phyloP scores from a whole-genome alignment of 2,329 filamentous ascomycete genomes.

The Diaporthe longicolla region DNA sequence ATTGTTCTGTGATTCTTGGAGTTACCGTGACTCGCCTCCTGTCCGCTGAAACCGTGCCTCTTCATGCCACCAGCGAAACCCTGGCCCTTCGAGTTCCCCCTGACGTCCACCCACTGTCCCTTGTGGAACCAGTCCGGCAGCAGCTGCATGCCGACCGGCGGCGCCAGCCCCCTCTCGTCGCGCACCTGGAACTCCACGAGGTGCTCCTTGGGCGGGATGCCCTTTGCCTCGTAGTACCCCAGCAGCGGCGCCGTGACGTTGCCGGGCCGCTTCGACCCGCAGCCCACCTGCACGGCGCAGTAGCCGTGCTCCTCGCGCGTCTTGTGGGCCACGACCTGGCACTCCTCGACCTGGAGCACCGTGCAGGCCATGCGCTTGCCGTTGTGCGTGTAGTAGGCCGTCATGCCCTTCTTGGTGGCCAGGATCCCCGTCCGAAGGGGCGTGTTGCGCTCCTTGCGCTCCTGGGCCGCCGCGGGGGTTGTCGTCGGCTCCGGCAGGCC shows the following conservation, averaged over 20 bases:
- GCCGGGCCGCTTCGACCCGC: constrained; percentile 78
- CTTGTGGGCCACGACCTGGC: constrained; percentile 91
- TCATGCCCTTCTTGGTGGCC: constrained; percentile 96
- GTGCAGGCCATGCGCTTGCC: constrained; percentile 88
- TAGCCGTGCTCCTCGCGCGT: constrained; percentile 87
- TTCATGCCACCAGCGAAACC: constrained; percentile 99
- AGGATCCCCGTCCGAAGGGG: constrained; percentile 84
- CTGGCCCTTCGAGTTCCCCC: constrained; percentile 85
- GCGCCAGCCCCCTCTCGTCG: constrained; percentile 74
- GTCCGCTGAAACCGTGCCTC: constrained; percentile 89
- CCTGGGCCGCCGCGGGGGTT: constrained; percentile 72
- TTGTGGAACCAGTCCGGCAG: constrained; percentile 91
- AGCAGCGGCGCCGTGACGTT: constrained; percentile 88
- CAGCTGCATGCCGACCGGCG: constrained; percentile 82
- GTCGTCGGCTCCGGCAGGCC: constrained; percentile 70
- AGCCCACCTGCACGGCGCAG: constrained; percentile 91
- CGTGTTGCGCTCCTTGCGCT: constrained; percentile 70
- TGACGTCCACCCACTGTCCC: constrained; percentile 91
- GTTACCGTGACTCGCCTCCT: constrained; percentile 94
- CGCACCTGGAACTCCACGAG: constrained; percentile 91
- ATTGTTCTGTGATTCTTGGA: constrained; percentile 94
- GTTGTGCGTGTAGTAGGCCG: constrained; percentile 86
- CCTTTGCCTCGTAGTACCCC: constrained; percentile 88
- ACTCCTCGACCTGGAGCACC: constrained; percentile 91
- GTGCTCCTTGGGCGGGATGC: constrained; percentile 86